Evolutionary conservation across 805 yeast species (phyloP).

Genomic region (Schwanniomyces occidentalis): DNA sequence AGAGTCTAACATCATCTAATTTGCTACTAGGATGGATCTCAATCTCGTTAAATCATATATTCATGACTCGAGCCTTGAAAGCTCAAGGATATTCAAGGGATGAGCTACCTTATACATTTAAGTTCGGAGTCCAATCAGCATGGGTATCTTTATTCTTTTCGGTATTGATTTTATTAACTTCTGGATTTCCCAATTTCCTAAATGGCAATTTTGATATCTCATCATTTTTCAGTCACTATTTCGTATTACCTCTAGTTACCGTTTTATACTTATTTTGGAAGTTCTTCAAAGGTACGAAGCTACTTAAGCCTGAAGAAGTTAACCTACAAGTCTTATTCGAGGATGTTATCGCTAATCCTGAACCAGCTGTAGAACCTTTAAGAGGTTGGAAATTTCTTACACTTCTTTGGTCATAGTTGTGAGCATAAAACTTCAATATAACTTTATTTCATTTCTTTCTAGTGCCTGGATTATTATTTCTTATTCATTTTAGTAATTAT

Average conservation of each 20-base stretch:
- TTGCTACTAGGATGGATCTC: constrained; percentile 30
- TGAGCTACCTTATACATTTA: constrained; percentile 30
- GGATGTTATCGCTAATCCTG: constrained; percentile 27
- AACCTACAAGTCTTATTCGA: constrained; percentile 26
- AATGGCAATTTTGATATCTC: constrained; percentile 26
- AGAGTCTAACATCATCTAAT: constrained; percentile 28
- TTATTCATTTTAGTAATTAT: too few species aligned
- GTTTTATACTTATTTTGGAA: constrained; percentile 33
- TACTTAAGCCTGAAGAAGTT: constrained; percentile 32
- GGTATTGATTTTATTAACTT: constrained; percentile 28
- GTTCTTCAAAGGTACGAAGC: constrained; percentile 29
- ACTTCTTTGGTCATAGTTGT: constrained; percentile 22
- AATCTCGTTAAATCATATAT: constrained; percentile 31
- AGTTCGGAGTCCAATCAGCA: constrained; percentile 14
- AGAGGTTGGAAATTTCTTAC: constrained; percentile 19
- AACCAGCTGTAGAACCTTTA: constrained; percentile 22
- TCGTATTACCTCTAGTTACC: constrained; percentile 25
- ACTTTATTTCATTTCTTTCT: too few species aligned
- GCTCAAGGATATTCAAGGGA: constrained; percentile 38
- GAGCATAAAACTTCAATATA: too few species aligned
- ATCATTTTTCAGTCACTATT: constrained; percentile 22
- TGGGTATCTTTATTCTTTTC: constrained; percentile 14
- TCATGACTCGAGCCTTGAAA: constrained; percentile 34
- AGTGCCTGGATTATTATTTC: too few species aligned
- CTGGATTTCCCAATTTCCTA: constrained; percentile 36